Base-by-base conservation (phyloP, 352 stramenopile genomes). In the Phytophthora fragariaefolia region DNA sequence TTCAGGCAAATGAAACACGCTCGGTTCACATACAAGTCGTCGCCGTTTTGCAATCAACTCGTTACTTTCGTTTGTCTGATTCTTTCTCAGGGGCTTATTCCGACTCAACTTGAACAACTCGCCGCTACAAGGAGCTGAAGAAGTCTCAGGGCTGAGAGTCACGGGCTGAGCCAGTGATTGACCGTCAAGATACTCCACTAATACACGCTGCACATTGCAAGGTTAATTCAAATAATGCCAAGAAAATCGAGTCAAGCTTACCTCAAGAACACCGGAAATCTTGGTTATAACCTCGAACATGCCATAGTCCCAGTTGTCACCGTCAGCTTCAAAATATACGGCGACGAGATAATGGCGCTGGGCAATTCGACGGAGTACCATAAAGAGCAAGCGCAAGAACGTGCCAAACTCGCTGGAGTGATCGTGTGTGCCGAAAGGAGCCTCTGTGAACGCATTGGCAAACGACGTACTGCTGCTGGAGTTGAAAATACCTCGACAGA, bases 401-500 rank as follows among this genome's bases (percentile, higher is more conserved):
- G 77, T 88, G 48, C 85, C 73, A 48, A 93, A 93, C 27, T 89
- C 82, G 52, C 45, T 70, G 9, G 85, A 91, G 47, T 89, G 73
- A 52, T 88, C 77, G 66, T 91, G 80, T 5, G 63, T 76, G 17
- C 85, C 87, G 50, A 93, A 95, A 5, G 80, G 83, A 17, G 83
- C 86, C 48, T 93, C 79, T 9, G 78, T 93, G 61, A 91, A 91
- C 27, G 68, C 79, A 59, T 89, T 90, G 47, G 86, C 80, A 51
- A 91, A 90, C 3, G 85, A 92, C n/a, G 82, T 93, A 52, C 80
- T 87, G 58, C 81, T 91, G 58, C 76, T 85, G 2, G 79, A 78
- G 56, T 91, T 91, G 73, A 89, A 93, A 46, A 92, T 89, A 8
- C 74, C 76, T 8, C 83, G 71, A 27, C 83, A 95, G 20, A 93